Evolutionary conservation across 208 protist genomes (phyloP).

Genomic region (Trichomonas vaginalis): DNA sequence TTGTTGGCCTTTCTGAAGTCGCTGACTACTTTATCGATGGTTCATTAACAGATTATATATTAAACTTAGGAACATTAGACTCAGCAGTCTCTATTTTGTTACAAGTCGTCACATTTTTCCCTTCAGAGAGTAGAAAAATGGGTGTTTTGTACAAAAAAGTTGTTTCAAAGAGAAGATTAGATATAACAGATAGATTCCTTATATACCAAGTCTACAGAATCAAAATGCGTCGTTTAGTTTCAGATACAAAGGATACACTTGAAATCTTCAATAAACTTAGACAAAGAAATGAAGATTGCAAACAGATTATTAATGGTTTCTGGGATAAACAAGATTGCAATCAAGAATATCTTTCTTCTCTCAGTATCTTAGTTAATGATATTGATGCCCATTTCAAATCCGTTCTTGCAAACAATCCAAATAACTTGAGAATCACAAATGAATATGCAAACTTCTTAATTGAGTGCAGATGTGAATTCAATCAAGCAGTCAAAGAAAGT

Average conservation of each 20-base stretch:
- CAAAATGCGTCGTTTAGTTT: neutral
- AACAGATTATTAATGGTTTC: too few species aligned
- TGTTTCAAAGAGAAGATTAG: neutral
- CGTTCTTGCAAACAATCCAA: neutral
- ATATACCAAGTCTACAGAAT: neutral
- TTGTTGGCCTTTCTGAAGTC: neutral
- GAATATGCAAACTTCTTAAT: neutral
- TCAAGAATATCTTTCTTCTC: too few species aligned
- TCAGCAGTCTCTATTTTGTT: neutral
- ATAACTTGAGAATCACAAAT: neutral
- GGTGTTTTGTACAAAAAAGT: neutral
- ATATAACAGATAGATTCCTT: neutral
- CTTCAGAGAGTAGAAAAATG: neutral
- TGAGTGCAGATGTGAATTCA: neutral
- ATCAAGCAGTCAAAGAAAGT: neutral
- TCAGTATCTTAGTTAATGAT: neutral
- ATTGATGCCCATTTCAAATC: neutral
- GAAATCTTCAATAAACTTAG: neutral
- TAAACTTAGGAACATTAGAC: neutral
- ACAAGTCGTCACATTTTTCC: neutral
- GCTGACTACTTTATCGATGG: neutral
- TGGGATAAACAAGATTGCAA: too few species aligned
- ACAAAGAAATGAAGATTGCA: too few species aligned
- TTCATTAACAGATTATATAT: neutral
- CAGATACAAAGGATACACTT: neutral